Evolutionary conservation across 768 basidiomycete species (phyloP).

Genomic region (Kwoniella sp.): DNA sequence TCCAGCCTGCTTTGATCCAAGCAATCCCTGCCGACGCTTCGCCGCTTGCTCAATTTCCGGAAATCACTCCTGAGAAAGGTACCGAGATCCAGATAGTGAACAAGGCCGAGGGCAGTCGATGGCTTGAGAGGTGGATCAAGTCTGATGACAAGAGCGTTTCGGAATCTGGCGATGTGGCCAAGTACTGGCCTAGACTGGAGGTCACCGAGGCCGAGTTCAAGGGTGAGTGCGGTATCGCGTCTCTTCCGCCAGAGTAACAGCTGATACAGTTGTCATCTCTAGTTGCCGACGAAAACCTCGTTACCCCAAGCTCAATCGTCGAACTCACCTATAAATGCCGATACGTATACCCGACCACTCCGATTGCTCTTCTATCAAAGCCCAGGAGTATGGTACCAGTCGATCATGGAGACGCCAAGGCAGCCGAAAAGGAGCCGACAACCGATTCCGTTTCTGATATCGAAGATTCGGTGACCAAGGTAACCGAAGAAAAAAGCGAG

Average conservation of each 20-base stretch:
- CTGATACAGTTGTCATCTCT: too few relatives aligned
- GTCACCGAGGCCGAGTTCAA: conserved; percentile 79
- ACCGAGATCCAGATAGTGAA: conserved; percentile 33
- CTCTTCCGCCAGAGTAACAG: too few relatives aligned
- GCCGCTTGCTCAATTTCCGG: conserved; percentile 71
- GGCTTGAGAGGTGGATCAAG: conserved; percentile 50
- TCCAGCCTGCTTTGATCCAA: conserved; percentile 79
- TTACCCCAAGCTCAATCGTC: conserved; percentile 84
- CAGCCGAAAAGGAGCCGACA: conserved; percentile 33
- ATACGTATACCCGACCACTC: conserved; percentile 57
- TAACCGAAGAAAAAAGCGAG: too few relatives aligned
- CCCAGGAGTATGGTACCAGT: not conserved
- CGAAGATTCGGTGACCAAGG: conserved; percentile 52
- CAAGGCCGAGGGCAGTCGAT: conserved; percentile 54
- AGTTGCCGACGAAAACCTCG: conserved; percentile 86
- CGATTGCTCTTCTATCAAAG: conserved; percentile 9
- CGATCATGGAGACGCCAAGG: conserved; percentile 21
- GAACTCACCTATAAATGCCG: conserved; percentile 80
- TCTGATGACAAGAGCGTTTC: conserved; percentile 21
- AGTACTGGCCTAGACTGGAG: conserved; percentile 66
- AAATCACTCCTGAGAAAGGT: conserved; percentile 55
- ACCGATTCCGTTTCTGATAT: conserved; percentile 27
- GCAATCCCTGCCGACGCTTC: conserved; percentile 57
- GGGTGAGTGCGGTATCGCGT: conserved; percentile 56
- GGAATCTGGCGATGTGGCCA: conserved; percentile 62